phyloP scores from a whole-genome alignment of 2,329 filamentous ascomycete genomes.

The Penicillium frequentans region DNA sequence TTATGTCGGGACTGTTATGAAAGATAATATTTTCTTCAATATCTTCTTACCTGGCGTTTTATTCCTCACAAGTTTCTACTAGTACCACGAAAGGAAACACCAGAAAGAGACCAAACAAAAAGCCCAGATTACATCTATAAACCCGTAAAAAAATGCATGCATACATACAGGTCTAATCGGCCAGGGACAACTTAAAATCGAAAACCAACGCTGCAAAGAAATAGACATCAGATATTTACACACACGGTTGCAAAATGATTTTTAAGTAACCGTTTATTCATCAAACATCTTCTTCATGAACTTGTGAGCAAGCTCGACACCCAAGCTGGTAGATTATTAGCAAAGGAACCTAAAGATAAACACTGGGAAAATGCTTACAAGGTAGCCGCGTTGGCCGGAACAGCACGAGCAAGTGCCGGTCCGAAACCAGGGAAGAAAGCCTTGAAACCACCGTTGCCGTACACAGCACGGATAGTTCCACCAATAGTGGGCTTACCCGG shows the following conservation, averaged over 20 bases:
- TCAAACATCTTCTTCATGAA: slow-evolving; percentile 51
- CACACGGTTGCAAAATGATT: slow-evolving; percentile 1
- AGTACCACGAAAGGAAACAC: background rate
- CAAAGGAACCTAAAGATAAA: background rate
- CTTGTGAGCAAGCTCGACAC: slow-evolving; percentile 53
- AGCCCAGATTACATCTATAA: background rate
- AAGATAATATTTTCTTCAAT: too few relatives aligned
- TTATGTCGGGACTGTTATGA: too few relatives aligned
- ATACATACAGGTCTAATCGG: background rate
- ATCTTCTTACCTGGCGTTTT: too few relatives aligned
- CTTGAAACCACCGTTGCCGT: slow-evolving; percentile 76
- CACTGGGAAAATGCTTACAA: slow-evolving; percentile 55
- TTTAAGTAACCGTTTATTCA: background rate
- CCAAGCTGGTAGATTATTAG: slow-evolving; percentile 35
- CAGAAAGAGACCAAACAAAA: background rate
- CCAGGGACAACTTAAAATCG: background rate
- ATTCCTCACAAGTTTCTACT: too few relatives aligned
- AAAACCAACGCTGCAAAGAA: background rate
- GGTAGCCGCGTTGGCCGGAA: slow-evolving; percentile 94
- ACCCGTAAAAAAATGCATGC: background rate
- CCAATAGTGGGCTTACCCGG: slow-evolving; percentile 80
- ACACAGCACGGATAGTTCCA: slow-evolving; percentile 78
- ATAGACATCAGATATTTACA: background rate
- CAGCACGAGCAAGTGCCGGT: slow-evolving; percentile 85
- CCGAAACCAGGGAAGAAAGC: slow-evolving; percentile 98